Base-by-base conservation (phyloP, 1,284 basidiomycete species). In the Ceratobasidium sp. region DNA sequence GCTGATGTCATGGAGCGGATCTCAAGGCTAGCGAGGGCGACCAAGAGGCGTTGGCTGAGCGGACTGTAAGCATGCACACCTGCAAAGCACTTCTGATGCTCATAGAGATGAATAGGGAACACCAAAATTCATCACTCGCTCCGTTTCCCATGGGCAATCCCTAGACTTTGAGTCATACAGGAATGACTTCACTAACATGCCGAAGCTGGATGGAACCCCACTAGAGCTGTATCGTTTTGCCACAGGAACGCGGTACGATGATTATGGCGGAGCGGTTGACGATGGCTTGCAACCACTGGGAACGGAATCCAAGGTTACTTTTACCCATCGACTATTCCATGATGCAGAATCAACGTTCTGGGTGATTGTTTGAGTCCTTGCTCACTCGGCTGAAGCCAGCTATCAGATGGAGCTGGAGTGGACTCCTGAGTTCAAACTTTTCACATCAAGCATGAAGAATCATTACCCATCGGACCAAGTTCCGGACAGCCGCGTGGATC, bases 281-380 rank as follows among this genome's bases (percentile, higher is more conserved):
- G n/a, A 17, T 1, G 1, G 25, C 25, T 29, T 29, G 25, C 25
- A 29, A 29, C 25, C 25, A 29, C 25, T 29, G 25, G 25, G 25
- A 29, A 29, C 25, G 22, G 11, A n/a, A 8, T 8, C 44, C 15
- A 4, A 6, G 6, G 43, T 51, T 7, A 13, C 19, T 6, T 67
- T 46, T 25, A 32, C 44, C 9, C 65, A 51, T 29, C 65, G 29
- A n/a, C 44, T 67, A 6, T 67, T 67, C 49, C 65, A 67, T 29
- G 65, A 67, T 32, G 65, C 65, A 32, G 46, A 67, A 32, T 67
- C 65, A 51, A 32, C 25, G 17, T 67, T 67, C 29, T 67, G 65
- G 65, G n/a, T 67, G 4, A 49, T 67, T 25, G 34, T 43, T 51
- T 67, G 65, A 43, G 13, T 51, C n/a, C 65, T 67, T 22, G 25